Conservation (phyloP, 805 yeast genomes). For the Metschnikowia picachoensis region DNA sequence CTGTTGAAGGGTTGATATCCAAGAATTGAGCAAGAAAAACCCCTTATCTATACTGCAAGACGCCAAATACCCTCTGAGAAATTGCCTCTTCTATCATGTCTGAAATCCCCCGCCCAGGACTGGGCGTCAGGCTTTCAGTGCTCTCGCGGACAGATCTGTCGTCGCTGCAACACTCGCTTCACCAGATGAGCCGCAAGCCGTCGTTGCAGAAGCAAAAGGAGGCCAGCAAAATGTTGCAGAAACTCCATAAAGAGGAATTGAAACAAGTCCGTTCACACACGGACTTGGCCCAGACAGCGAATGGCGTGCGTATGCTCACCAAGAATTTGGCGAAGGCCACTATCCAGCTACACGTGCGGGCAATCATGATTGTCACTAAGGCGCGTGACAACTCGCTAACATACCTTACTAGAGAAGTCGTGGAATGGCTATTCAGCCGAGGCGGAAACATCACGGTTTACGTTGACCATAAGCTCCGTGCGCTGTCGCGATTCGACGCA, state of each 20-base stretch:
- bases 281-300: slow-evolving; percentile 74
- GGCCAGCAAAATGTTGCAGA: slow-evolving; percentile 19
- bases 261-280: slow-evolving; percentile 64
- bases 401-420: slow-evolving; percentile 71
- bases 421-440: slow-evolving; percentile 63
- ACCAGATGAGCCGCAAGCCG: slow-evolving; percentile 5
- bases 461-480: slow-evolving; percentile 67
- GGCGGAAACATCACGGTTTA: slow-evolving; percentile 47
- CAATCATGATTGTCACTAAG: slow-evolving; percentile 82
- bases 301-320: slow-evolving; percentile 74
- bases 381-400: slow-evolving; percentile 80
- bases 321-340: slow-evolving; percentile 67
- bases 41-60: too few relatives aligned
- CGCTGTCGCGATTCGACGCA: slow-evolving; percentile 61
- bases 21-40: too few relatives aligned
- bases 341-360: slow-evolving; percentile 62
- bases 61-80: too few relatives aligned
- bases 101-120: slow-evolving; percentile 3
- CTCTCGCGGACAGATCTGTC: slow-evolving; percentile 3
- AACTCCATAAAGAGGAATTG: slow-evolving; percentile 39
- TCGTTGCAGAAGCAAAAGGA: slow-evolving; percentile 8
- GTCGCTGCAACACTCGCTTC: not conserved
- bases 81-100: not conserved
- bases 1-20: too few relatives aligned
- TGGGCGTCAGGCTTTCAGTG: not conserved